Evolutionary conservation across 2,329 filamentous ascomycete species (phyloP).

Genomic region (Cladobotryum protrusum): DNA sequence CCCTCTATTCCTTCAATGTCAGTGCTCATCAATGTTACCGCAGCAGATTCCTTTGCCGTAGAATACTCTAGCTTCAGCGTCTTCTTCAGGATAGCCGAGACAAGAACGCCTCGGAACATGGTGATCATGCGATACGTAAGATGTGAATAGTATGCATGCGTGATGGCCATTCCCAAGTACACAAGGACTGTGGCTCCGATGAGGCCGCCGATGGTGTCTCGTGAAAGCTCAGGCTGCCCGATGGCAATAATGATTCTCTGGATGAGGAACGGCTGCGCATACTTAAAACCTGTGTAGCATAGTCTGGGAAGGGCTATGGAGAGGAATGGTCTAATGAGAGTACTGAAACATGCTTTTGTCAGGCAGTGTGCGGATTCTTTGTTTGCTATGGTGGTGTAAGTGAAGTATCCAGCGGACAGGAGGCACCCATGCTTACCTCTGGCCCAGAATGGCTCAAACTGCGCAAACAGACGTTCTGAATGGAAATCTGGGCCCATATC

Average conservation of each 20-base stretch:
- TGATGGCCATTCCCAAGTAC: slow-evolving; percentile 34
- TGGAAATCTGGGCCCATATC: slow-evolving; percentile 15
- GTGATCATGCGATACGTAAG: slow-evolving; percentile 26
- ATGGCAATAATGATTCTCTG: too few species aligned
- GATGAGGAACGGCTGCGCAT: too few species aligned
- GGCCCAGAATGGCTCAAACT: too few species aligned
- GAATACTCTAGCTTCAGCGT: slow-evolving; percentile 27
- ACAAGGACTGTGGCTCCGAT: slow-evolving; percentile 34
- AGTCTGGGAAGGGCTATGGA: too few species aligned
- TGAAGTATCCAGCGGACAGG: too few species aligned
- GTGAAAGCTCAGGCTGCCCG: too few species aligned
- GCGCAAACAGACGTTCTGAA: slow-evolving; percentile 1
- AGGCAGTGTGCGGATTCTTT: too few species aligned
- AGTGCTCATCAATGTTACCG: slow-evolving; percentile 39
- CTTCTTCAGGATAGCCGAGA: slow-evolving; percentile 44
- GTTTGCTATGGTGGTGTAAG: too few species aligned
- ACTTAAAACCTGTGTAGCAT: too few species aligned
- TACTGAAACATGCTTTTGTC: too few species aligned
- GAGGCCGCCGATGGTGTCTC: slow-evolving; percentile 22
- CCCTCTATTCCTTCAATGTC: slow-evolving; percentile 32
- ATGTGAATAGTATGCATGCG: slow-evolving; percentile 23
- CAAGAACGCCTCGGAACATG: slow-evolving; percentile 25
- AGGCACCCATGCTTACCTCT: too few species aligned
- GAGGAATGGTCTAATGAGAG: too few species aligned
- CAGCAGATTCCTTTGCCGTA: slow-evolving; percentile 26